phyloP scores from a whole-genome alignment of 2,329 filamentous ascomycete genomes.

The Verticillium albo-atrum region DNA sequence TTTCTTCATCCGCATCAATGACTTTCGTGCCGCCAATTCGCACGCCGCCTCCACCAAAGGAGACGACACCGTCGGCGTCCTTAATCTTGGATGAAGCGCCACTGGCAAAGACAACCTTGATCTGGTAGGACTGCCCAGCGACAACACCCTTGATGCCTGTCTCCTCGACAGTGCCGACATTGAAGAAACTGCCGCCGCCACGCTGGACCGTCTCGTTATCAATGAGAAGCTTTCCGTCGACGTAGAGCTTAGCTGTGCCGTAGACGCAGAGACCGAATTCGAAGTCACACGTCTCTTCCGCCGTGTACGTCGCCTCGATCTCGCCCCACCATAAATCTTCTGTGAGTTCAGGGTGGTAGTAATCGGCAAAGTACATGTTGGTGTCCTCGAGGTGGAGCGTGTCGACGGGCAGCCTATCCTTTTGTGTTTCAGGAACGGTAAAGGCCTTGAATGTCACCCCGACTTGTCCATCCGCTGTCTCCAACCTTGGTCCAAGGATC shows the following conservation, averaged over 20 bases:
- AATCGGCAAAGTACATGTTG: slow-evolving; percentile 17
- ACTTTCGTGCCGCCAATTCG: slow-evolving; percentile 2
- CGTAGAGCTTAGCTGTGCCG: slow-evolving; percentile 25
- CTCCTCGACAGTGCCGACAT: slow-evolving; percentile 27
- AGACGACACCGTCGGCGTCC: not conserved
- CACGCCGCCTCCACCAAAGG: slow-evolving; percentile 1
- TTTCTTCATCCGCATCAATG: slow-evolving; percentile 6
- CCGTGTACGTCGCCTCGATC: slow-evolving; percentile 12
- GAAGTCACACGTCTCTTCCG: slow-evolving; percentile 12
- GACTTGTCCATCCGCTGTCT: slow-evolving; percentile 1
- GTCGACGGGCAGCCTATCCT: slow-evolving; percentile 11
- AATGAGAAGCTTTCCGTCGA: slow-evolving; percentile 24
- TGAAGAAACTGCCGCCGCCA: not conserved
- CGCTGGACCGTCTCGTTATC: slow-evolving; percentile 24
- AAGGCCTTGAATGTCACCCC: slow-evolving; percentile 14
- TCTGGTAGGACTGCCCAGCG: slow-evolving; percentile 19
- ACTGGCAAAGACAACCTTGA: slow-evolving; percentile 20
- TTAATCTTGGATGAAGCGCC: slow-evolving; percentile 14
- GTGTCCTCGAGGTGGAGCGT: slow-evolving; percentile 10
- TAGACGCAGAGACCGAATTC: slow-evolving; percentile 28
- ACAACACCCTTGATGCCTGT: not conserved
- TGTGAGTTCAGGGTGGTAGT: slow-evolving; percentile 11
- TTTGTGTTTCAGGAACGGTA: slow-evolving; percentile 9
- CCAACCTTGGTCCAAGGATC: no score
- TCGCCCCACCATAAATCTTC: slow-evolving; percentile 14